These are phyloP conservation scores for Mesembryanthemum crystallinum DNA, from an alignment of 148 eudicot species.

Conservation along the genomic window DNA sequence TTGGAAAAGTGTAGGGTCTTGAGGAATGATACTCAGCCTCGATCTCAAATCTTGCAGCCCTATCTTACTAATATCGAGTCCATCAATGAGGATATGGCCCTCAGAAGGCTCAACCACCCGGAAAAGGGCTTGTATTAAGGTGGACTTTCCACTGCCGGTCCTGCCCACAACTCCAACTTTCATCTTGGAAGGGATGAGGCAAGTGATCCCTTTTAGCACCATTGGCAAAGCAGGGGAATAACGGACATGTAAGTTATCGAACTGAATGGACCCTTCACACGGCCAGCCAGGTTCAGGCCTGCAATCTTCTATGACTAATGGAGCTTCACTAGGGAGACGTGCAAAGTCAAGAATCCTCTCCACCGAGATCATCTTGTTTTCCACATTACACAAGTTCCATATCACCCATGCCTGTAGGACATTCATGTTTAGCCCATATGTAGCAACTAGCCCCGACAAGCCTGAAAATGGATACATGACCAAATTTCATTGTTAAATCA, in stretches of 20 bases:
- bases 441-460: slow-evolving; percentile 81
- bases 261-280: slow-evolving; percentile 48
- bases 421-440: slow-evolving; percentile 78
- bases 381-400: slow-evolving; percentile 96
- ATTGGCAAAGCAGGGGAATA: slow-evolving; percentile 65
- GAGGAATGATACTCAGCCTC: slow-evolving; percentile 84
- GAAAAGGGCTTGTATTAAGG: slow-evolving; percentile 90
- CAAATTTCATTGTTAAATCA: neutral
- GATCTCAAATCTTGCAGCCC: slow-evolving; percentile 83
- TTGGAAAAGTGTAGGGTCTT: slow-evolving; percentile 88
- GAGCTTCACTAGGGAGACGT: slow-evolving; percentile 72
- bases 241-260: slow-evolving; percentile 61
- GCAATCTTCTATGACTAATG: slow-evolving; percentile 45
- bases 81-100: slow-evolving; percentile 74
- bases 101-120: slow-evolving; percentile 75
- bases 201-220: slow-evolving; percentile 77
- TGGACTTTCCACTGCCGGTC: slow-evolving; percentile 93
- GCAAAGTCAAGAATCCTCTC: slow-evolving; percentile 77
- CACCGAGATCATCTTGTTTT: slow-evolving; percentile 93
- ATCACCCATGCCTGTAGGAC: slow-evolving; percentile 90
- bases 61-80: slow-evolving; percentile 57
- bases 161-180: slow-evolving; percentile 90
- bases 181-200: slow-evolving; percentile 58
- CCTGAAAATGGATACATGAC: slow-evolving; percentile 41
- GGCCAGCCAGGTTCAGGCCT: slow-evolving; percentile 84